A percentile compares a stretch with the other conserved stretches of the same genome.
Evolutionary conservation across 768 basidiomycete species (phyloP).

Genomic region (Lyophyllum decastes): DNA sequence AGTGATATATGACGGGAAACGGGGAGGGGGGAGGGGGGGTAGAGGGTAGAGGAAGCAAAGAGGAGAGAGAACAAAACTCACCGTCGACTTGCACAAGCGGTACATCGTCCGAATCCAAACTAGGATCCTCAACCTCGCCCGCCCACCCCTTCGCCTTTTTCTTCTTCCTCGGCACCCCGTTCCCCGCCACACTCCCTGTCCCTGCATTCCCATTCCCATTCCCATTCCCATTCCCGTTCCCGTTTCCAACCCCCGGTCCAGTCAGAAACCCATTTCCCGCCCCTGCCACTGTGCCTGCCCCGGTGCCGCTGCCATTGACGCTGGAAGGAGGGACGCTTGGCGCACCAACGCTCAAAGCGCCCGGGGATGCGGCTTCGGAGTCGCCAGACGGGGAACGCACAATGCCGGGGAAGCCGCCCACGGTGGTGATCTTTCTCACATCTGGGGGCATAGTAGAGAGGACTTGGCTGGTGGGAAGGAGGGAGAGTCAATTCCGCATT

Average conservation of each 20-base stretch:
- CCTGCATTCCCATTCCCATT: background rate
- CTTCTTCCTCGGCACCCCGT: conserved; percentile 39
- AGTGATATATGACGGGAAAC: too few species aligned
- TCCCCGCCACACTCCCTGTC: conserved; percentile 16
- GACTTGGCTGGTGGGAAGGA: conserved; percentile 41
- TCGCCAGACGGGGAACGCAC: conserved; percentile 32
- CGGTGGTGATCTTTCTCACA: conserved; percentile 42
- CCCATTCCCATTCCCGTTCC: too few species aligned
- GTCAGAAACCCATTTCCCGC: too few species aligned
- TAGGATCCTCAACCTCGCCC: conserved; percentile 57
- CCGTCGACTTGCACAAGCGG: conserved; percentile 41
- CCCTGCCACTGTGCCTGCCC: too few species aligned
- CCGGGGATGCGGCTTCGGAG: conserved; percentile 14
- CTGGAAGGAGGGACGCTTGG: background rate
- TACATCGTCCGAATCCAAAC: conserved; percentile 26
- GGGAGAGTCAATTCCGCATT: background rate
- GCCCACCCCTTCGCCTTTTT: conserved; percentile 71
- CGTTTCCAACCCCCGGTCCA: background rate
- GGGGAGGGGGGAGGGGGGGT: background rate
- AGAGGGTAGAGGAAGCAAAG: background rate
- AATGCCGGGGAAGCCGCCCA: conserved; percentile 44
- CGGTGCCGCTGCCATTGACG: background rate
- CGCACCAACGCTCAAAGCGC: too few species aligned
- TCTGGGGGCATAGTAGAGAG: conserved; percentile 64
- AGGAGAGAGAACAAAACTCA: conserved; percentile 21